A percentile compares a stretch with the other conserved stretches of the same genome.
Conservation (phyloP, 2,329 filamentous ascomycete species). For the Claviceps humidiphila region DNA sequence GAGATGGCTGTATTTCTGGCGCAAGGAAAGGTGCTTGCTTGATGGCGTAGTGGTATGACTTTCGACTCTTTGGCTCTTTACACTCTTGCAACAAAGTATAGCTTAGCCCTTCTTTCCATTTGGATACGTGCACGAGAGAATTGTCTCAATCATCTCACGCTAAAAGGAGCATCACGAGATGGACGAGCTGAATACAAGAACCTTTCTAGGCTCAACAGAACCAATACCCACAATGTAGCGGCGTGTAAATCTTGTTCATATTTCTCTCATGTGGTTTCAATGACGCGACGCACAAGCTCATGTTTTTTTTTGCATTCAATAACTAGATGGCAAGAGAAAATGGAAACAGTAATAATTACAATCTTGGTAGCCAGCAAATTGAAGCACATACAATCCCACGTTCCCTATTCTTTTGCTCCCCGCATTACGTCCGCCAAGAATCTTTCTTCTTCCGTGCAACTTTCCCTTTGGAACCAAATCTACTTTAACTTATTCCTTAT, state of each 20-base stretch:
- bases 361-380: slow-evolving; percentile 1
- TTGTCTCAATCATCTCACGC: no score
- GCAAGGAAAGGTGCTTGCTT: background rate
- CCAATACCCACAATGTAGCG: no score
- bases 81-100: background rate
- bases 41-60: background rate
- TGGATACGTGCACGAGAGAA: no score
- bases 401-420: background rate
- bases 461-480: background rate
- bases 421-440: background rate
- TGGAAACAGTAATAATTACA: background rate
- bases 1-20: background rate
- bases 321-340: background rate
- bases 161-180: no score
- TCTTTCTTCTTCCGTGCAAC: background rate
- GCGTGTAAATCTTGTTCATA: no score
- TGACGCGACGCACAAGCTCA: no score
- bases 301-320: background rate
- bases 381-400: background rate
- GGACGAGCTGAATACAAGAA: no score
- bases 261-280: no score
- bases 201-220: no score
- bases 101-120: no score
- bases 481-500: no score
- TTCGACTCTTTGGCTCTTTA: background rate